Percentiles rank a stretch among this genome's conserved stretches.
phyloP scores from a whole-genome alignment of 371 early-diverging fungal genomes.

The Mortierella sp. region DNA sequence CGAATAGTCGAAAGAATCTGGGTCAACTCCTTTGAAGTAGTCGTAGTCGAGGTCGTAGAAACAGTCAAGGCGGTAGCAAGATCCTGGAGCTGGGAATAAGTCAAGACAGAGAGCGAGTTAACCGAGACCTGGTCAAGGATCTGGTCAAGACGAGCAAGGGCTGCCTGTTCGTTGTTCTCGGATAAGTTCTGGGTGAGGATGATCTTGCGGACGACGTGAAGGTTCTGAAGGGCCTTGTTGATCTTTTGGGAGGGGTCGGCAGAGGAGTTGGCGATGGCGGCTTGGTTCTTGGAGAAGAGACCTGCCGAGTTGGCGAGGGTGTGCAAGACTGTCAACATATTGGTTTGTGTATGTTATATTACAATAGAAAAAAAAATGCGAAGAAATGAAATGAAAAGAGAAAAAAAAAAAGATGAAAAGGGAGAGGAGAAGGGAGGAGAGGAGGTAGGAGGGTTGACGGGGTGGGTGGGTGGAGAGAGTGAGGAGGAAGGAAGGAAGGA shows the following conservation, averaged over 20 bases:
- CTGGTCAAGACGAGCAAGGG: slow-evolving; percentile 41
- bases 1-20: slow-evolving; percentile 34
- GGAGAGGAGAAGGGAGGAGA: background rate
- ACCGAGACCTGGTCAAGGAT: slow-evolving; percentile 50
- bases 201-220: slow-evolving; percentile 48
- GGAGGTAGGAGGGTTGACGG: background rate
- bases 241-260: slow-evolving; percentile 38
- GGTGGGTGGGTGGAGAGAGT: background rate
- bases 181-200: slow-evolving; percentile 47
- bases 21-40: slow-evolving; percentile 22
- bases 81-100: slow-evolving; percentile 35
- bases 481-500: background rate
- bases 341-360: background rate
- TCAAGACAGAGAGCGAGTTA: slow-evolving; percentile 36
- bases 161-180: slow-evolving; percentile 43
- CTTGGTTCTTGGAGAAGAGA: slow-evolving; percentile 33
- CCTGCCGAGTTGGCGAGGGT: slow-evolving; percentile 56
- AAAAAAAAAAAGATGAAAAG: slow-evolving; percentile 8
- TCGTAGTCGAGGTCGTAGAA: slow-evolving; percentile 18
- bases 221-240: slow-evolving; percentile 49
- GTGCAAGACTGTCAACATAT: slow-evolving; percentile 54
- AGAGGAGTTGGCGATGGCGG: slow-evolving; percentile 11
- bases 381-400: slow-evolving; percentile 9
- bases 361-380: background rate
- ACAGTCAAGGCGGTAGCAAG: slow-evolving; percentile 37